Base-by-base conservation (phyloP, 352 stramenopile genomes). In the Pseudoperonospora humuli region DNA sequence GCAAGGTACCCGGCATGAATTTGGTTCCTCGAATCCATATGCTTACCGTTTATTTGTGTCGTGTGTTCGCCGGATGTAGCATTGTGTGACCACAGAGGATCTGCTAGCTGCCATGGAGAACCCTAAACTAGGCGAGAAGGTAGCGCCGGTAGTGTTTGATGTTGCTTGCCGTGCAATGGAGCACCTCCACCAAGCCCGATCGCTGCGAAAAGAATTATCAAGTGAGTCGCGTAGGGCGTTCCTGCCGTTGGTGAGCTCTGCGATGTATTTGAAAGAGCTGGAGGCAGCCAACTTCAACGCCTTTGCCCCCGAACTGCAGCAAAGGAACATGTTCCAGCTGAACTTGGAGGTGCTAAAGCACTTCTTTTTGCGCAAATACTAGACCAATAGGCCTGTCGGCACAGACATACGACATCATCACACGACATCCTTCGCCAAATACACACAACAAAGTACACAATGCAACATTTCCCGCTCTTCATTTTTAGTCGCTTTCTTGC, bases 101-200 rank as follows among this genome's bases (percentile, higher is more conserved):
- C 42, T 96, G 14, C 42, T 80, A 8, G 68, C 67, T 13, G 72
- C 63, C 2, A 64, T 65, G 0, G 67, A 89, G n/a, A 68, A 90
- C 24, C 63, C 67, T 0, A 60, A 62, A 11, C 49, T 77, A 1
- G 82, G 84, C 17, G 64, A 67, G 3, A 84, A 91, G 45, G 64
- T 89, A 8, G 66, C 81, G 4, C 84, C 87, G 0, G 84, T 86
- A 13, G 70, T 95, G 10, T 96, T 94, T 52, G 87, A 95, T 14
- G 75, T 96, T 7, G 84, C 85, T 6, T 92, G 82, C 28, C 65
- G 68, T 1, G 84, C 84, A 0, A 70, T 94, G 51, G 75, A 86
- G 19, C 85, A 96, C 43, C 61, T 96, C 0, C 70, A 82, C 13
- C 55, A 78, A 40, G 82, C 84, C 10, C 76, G 78, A 8, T 70